Conservation (phyloP, 1,284 basidiomycete species). For the Sutorius eximius region DNA sequence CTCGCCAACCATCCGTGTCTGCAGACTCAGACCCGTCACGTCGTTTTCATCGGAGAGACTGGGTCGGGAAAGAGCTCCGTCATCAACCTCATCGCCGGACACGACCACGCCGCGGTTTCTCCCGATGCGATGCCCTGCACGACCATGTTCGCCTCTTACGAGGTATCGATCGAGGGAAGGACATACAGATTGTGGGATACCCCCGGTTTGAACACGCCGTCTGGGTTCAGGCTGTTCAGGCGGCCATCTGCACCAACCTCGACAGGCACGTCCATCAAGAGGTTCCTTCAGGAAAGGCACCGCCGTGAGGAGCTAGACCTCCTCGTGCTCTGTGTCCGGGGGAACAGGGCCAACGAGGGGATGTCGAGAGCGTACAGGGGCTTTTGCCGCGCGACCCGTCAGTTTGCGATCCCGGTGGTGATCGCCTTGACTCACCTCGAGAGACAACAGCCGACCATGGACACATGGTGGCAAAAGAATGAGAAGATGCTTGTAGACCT, state of each 20-base stretch:
- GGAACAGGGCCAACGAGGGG: conserved; percentile 9
- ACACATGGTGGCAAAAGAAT: conserved; percentile 34
- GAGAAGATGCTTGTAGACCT: conserved; percentile 9
- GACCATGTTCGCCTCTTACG: conserved; percentile 11
- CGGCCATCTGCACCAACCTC: background rate
- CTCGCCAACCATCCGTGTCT: conserved; percentile 5
- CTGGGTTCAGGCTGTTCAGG: conserved; percentile 9
- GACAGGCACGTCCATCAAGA: conserved; percentile 1
- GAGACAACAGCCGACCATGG: conserved; percentile 27
- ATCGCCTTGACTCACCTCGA: conserved; percentile 32
- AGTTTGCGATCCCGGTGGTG: conserved; percentile 26
- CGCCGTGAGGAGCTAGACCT: conserved; percentile 18
- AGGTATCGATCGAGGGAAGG: conserved; percentile 12
- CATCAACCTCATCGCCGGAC: conserved; percentile 27
- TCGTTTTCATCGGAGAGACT: conserved; percentile 32
- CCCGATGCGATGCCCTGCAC: conserved; percentile 24
- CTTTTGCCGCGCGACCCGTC: conserved; percentile 19
- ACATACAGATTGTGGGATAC: conserved; percentile 30
- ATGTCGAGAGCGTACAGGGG: conserved; percentile 16
- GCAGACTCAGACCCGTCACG: conserved; percentile 16
- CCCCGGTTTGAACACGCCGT: conserved; percentile 26
- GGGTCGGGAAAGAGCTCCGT: conserved; percentile 30
- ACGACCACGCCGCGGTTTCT: conserved; percentile 7
- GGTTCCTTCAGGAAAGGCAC: conserved; percentile 18
- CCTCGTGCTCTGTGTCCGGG: conserved; percentile 21